phyloP scores from a whole-genome alignment of 768 basidiomycete species.

The Termitomyces sp. region DNA sequence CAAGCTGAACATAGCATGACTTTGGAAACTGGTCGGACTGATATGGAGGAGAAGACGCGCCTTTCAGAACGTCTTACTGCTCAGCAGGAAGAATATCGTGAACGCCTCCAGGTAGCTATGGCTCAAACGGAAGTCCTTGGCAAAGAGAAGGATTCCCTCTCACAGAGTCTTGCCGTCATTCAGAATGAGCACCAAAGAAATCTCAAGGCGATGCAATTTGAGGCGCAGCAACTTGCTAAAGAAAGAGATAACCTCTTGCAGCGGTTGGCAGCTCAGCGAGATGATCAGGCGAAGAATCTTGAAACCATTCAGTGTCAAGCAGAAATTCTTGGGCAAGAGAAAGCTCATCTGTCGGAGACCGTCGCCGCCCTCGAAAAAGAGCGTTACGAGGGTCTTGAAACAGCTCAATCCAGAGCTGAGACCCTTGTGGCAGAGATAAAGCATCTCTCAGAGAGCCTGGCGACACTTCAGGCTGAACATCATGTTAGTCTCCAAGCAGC shows the following conservation, averaged over 20 bases:
- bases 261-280: not conserved
- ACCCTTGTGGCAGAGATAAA: constrained; percentile 1
- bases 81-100: not conserved
- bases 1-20: constrained; percentile 4
- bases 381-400: not conserved
- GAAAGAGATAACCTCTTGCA: constrained; percentile 1
- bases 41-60: not conserved
- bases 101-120: not conserved
- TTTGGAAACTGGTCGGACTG: not conserved
- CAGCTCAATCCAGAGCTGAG: not conserved
- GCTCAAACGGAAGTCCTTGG: not conserved
- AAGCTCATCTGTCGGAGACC: not conserved
- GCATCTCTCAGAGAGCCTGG: not conserved
- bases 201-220: not conserved
- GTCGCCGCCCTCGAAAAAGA: not conserved
- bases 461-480: constrained; percentile 1
- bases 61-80: not conserved
- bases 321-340: constrained; percentile 1
- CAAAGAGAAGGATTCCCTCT: constrained; percentile 4
- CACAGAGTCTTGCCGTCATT: not conserved
- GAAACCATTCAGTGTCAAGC: not conserved
- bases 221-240: not conserved
- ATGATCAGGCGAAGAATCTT: not conserved
- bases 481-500: not conserved
- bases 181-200: constrained; percentile 5